Percentiles rank a stretch among this genome's conserved stretches.
phyloP scores from a whole-genome alignment of 2,329 filamentous ascomycete species.

The Colletotrichum tofieldiae region DNA sequence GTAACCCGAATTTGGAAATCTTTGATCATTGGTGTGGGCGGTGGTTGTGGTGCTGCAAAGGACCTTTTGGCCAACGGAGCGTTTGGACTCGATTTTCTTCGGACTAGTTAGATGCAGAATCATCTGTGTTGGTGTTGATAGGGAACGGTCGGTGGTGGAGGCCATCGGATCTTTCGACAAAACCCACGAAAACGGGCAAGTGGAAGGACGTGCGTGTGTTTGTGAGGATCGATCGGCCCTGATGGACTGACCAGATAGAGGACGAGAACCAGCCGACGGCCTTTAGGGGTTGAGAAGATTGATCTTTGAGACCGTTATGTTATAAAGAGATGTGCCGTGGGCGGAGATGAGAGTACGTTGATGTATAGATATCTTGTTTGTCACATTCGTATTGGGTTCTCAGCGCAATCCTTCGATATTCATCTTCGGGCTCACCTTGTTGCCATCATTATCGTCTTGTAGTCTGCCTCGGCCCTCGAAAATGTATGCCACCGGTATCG shows the following conservation, averaged over 20 bases:
- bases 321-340: neutral
- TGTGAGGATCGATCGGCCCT: neutral
- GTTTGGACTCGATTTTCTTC: neutral
- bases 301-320: neutral
- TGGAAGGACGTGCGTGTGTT: neutral
- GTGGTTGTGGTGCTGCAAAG: conserved; percentile 10
- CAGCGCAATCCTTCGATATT: neutral
- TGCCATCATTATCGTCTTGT: neutral
- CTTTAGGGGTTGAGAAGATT: neutral
- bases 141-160: neutral
- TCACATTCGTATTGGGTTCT: too few relatives aligned
- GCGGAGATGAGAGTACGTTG: neutral
- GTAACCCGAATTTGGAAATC: neutral
- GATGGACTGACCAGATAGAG: neutral
- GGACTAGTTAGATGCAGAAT: neutral
- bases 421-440: neutral
- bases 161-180: conserved; percentile 3
- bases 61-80: neutral
- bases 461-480: neutral
- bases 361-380: neutral
- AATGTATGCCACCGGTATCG: conserved; percentile 37
- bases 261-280: neutral
- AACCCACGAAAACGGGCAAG: neutral
- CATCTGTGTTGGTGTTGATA: conserved; percentile 8
- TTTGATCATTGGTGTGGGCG: conserved; percentile 7